A percentile compares a stretch with the other conserved stretches of the same genome.
phyloP scores from a whole-genome alignment of 2,329 filamentous ascomycete genomes.

The Neopestalotiopsis sp. region DNA sequence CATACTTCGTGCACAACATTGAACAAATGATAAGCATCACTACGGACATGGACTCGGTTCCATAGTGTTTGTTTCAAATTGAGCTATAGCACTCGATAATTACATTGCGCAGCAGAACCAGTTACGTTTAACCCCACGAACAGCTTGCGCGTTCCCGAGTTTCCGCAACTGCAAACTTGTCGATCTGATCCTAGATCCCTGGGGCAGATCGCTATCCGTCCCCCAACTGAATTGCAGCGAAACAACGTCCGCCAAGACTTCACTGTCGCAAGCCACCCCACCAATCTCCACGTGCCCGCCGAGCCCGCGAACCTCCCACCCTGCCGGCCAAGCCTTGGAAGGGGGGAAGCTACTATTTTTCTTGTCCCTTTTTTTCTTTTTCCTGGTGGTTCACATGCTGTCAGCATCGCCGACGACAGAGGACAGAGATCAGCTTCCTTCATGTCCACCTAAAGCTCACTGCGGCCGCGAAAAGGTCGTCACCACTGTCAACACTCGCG shows the following conservation, averaged over 20 bases:
- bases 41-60: background rate
- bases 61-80: background rate
- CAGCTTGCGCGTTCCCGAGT: background rate
- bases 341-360: background rate
- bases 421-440: slow-evolving; percentile 2
- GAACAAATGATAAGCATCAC: background rate
- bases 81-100: background rate
- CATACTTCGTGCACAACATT: background rate
- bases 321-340: background rate
- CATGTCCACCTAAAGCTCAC: slow-evolving; percentile 10
- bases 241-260: background rate
- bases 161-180: background rate
- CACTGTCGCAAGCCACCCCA: background rate
- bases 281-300: slow-evolving; percentile 1
- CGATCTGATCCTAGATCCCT: background rate
- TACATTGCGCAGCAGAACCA: background rate
- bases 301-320: background rate
- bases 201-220: background rate
- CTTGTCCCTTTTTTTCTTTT: background rate
- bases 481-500: background rate
- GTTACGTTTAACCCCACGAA: background rate
- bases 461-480: slow-evolving; percentile 7
- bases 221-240: background rate
- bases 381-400: background rate
- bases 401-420: background rate